Base-by-base conservation (phyloP, 1,284 basidiomycete species). In the Ceratobasidium sp. region DNA sequence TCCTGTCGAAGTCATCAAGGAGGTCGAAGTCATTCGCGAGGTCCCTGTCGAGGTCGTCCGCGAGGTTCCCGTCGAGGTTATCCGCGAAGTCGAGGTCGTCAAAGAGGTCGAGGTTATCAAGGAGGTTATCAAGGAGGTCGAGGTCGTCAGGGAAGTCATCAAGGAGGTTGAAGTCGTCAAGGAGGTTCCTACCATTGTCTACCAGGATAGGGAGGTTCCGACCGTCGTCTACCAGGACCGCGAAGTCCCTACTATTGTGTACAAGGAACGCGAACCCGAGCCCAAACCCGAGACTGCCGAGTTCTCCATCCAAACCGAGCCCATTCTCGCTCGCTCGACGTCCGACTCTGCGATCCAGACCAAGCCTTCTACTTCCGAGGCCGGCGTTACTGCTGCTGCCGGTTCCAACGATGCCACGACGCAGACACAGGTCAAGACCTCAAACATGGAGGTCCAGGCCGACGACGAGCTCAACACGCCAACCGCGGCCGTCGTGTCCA, bases 301-400 rank as follows among this genome's bases (percentile, higher is more conserved):
- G n/a, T n/a, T n/a, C n/a, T n/a, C n/a, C n/a, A n/a, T n/a, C n/a
- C n/a, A n/a, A n/a, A n/a, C 50, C 13, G 34, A 27, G n/a, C 49
- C 49, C 17, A 55, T 52, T 12, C 69, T 34, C 34, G 25, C 29
- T 5, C 35, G 54, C 15, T 73, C 71, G n/a, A 77, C 75, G 7
- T 74, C 75, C n/a, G 83, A 87, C 12, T 79, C 78, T 68, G 81
- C 82, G 10, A 79, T 83, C 71, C 86, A 88, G 55, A 70, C 49
- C n/a, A 55, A 72, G 22, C 53, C 47, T 20, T 2, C 49, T 32
- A 67, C 65, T 17, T 56, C 65, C 83, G 29, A 85, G 85, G 40
- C 49, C 43, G 65, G 65, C 70, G 79, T 84, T 70, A 22, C 76
- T 74, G 60, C 60, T 17, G 42, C 42, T 5, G 43, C 53, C 22